phyloP scores from a whole-genome alignment of 129 eudicot species.

The Scalesia atractyloides region DNA sequence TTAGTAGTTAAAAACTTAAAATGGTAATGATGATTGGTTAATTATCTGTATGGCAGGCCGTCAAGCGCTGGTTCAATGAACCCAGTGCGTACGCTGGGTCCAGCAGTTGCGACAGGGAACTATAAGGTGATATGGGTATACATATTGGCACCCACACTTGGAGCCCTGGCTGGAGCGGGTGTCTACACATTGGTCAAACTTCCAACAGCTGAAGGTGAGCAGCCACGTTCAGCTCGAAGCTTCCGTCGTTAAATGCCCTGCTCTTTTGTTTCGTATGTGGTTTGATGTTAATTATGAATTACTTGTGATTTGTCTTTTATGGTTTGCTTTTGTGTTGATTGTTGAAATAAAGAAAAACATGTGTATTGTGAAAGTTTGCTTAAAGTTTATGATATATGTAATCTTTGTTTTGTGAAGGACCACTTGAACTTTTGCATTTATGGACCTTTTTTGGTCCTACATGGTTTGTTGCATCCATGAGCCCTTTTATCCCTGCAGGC shows the following conservation, averaged over 20 bases:
- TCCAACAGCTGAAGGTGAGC: constrained; percentile 45
- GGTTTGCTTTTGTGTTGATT: constrained; percentile 12
- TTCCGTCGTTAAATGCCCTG: constrained; percentile 57
- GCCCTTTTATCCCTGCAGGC: not conserved
- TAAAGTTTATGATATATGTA: constrained; percentile 16
- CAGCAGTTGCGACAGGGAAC: constrained; percentile 86
- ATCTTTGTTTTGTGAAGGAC: constrained; percentile 7
- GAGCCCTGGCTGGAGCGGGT: constrained; percentile 81
- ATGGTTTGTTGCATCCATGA: not conserved
- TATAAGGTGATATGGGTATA: constrained; percentile 73
- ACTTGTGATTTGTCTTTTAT: not conserved
- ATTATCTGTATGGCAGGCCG: constrained; percentile 42
- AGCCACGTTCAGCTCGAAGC: constrained; percentile 63
- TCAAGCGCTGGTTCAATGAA: constrained; percentile 87
- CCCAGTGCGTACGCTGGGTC: constrained; percentile 83
- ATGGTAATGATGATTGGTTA: not conserved
- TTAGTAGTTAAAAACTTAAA: not conserved
- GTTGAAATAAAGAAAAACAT: constrained; percentile 14
- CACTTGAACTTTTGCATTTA: not conserved
- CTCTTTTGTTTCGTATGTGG: constrained; percentile 10
- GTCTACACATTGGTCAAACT: constrained; percentile 74
- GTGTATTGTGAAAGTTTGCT: constrained; percentile 16
- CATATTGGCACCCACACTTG: constrained; percentile 77
- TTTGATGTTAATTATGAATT: constrained; percentile 13
- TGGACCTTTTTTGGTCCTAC: not conserved